Evolutionary conservation across 75 land plant genomes (phyloP).

Genomic region (Ceratopteris richardii): DNA sequence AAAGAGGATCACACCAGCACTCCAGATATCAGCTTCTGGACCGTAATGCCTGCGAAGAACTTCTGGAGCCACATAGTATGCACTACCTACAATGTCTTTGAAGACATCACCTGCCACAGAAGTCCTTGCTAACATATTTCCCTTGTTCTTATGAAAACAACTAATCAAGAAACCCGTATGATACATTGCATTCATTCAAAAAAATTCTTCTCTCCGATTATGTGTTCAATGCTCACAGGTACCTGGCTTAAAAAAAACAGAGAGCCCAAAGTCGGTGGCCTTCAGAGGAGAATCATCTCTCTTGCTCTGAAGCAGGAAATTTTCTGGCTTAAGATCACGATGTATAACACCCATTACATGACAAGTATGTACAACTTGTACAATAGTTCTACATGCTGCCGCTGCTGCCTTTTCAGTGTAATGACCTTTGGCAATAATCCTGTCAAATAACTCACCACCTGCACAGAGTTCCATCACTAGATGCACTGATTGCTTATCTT

Average conservation of each 20-base stretch:
- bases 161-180: too few species aligned
- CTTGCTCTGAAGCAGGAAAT: slow-evolving; percentile 17
- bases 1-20: slow-evolving; percentile 62
- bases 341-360: slow-evolving; percentile 27
- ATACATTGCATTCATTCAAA: too few species aligned
- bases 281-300: slow-evolving; percentile 20
- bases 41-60: slow-evolving; percentile 38
- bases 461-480: slow-evolving; percentile 30
- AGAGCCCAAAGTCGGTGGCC: slow-evolving; percentile 29
- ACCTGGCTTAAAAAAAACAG: slow-evolving; percentile 23
- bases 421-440: slow-evolving; percentile 20
- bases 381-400: slow-evolving; percentile 15
- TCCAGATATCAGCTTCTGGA: slow-evolving; percentile 56
- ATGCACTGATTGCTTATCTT: slow-evolving; percentile 20
- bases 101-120: slow-evolving; percentile 31
- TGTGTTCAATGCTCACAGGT: too few species aligned
- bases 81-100: slow-evolving; percentile 46
- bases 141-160: too few species aligned
- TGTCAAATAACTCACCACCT: slow-evolving; percentile 26
- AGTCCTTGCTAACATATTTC: background rate
- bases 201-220: too few species aligned
- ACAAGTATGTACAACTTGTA: slow-evolving; percentile 16
- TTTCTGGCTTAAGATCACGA: slow-evolving; percentile 21
- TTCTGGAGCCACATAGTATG: slow-evolving; percentile 57
- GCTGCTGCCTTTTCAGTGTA: slow-evolving; percentile 27